Percentiles rank a stretch among this genome's conserved stretches.
Evolutionary conservation across 2,329 filamentous ascomycete species (phyloP).

Genomic region (Malbranchea zuffiana): DNA sequence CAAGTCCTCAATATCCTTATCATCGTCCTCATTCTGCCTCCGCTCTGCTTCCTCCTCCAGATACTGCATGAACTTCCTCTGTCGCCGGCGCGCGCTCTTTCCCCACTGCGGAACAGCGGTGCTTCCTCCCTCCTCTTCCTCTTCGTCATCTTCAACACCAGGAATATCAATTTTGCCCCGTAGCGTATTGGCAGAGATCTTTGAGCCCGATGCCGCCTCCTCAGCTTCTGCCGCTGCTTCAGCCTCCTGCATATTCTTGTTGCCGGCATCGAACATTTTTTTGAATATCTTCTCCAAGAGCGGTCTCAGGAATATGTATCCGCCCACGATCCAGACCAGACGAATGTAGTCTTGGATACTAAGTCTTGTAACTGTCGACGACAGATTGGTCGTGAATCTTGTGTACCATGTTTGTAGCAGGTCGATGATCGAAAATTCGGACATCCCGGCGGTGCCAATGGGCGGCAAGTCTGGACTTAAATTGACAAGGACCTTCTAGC

Average conservation of each 20-base stretch:
- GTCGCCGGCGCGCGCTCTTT: constrained; percentile 57
- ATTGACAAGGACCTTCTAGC: no score
- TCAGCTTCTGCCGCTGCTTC: constrained; percentile 46
- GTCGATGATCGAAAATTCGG: constrained; percentile 20
- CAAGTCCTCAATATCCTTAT: constrained; percentile 66
- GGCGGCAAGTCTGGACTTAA: constrained; percentile 17
- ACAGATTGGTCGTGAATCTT: constrained; percentile 32
- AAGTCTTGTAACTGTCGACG: constrained; percentile 35
- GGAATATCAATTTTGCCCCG: constrained; percentile 46
- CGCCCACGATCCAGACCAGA: constrained; percentile 58
- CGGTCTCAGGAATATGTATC: constrained; percentile 62
- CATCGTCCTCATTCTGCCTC: constrained; percentile 54
- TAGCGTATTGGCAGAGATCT: constrained; percentile 55
- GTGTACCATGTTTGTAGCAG: constrained; percentile 18
- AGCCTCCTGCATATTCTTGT: constrained; percentile 40
- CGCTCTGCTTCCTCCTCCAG: constrained; percentile 53
- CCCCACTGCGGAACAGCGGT: constrained; percentile 51
- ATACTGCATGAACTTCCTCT: constrained; percentile 56
- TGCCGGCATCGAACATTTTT: constrained; percentile 38
- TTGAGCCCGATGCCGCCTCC: constrained; percentile 31
- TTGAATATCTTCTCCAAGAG: constrained; percentile 60
- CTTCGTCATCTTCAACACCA: constrained; percentile 36
- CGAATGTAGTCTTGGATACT: constrained; percentile 47
- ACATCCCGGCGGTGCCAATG: constrained; percentile 25
- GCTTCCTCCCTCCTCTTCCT: constrained; percentile 31